phyloP scores from a whole-genome alignment of 768 basidiomycete species.

The Podaxis carcinomalis region DNA sequence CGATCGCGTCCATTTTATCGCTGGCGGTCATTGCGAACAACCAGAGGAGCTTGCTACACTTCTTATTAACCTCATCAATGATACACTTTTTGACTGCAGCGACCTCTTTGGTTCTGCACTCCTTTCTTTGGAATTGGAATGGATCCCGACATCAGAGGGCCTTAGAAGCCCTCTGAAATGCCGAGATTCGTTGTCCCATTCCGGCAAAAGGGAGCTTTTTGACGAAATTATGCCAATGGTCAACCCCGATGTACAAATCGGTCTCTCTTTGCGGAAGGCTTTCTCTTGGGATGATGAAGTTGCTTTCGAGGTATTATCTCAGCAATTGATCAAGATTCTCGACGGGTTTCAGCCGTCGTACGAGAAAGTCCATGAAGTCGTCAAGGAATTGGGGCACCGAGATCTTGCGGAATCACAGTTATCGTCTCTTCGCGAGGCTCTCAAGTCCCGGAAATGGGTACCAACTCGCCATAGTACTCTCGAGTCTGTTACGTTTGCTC shows the following conservation, averaged over 20 bases:
- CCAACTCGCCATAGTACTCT: conserved; percentile 22
- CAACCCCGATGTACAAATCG: conserved; percentile 19
- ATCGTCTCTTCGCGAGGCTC: conserved; percentile 13
- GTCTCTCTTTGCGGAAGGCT: conserved; percentile 23
- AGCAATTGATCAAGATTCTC: conserved; percentile 29
- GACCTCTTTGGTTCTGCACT: background rate
- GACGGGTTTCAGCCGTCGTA: conserved; percentile 8
- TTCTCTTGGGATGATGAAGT: conserved; percentile 39
- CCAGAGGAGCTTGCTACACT: background rate
- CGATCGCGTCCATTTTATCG: conserved; percentile 33
- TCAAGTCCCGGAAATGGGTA: conserved; percentile 27
- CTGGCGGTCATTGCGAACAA: conserved; percentile 5
- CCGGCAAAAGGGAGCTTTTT: conserved; percentile 25
- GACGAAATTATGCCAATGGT: conserved; percentile 35
- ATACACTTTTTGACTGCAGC: background rate
- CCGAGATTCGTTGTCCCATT: conserved; percentile 20
- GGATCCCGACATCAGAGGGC: conserved; percentile 36
- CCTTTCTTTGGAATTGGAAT: conserved; percentile 15
- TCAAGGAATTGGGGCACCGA: conserved; percentile 27
- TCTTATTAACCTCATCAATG: conserved; percentile 1
- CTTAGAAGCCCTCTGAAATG: conserved; percentile 26
- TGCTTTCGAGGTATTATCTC: conserved; percentile 21
- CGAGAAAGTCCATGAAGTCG: conserved; percentile 18
- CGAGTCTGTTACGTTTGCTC: conserved; percentile 17
- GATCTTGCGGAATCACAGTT: conserved; percentile 16